phyloP scores from a whole-genome alignment of 805 yeast genomes.

The Wickerhamiella galacta region DNA sequence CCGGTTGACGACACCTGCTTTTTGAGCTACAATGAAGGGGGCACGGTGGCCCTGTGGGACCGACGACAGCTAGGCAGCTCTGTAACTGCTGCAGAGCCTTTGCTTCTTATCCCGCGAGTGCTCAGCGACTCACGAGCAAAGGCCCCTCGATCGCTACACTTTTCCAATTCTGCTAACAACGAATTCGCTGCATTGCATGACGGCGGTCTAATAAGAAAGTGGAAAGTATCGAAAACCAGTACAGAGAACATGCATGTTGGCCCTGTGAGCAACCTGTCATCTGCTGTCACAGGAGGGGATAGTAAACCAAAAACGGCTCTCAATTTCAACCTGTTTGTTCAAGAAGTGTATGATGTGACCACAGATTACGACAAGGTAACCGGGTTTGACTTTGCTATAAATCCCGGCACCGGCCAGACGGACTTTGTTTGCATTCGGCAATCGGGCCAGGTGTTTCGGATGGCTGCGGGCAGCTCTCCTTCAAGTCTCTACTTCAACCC shows the following conservation, averaged over 20 bases:
- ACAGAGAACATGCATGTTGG: conserved; percentile 5
- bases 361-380: conserved; percentile 70
- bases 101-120: conserved; percentile 14
- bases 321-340: conserved; percentile 42
- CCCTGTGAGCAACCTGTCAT: conserved; percentile 8
- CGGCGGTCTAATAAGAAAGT: conserved; percentile 61
- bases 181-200: conserved; percentile 69
- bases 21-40: conserved; percentile 67
- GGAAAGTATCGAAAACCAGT: conserved; percentile 34
- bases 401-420: conserved; percentile 31
- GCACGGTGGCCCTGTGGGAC: conserved; percentile 54
- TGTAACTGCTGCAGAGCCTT: conserved; percentile 10
- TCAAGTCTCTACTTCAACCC: conserved; percentile 50
- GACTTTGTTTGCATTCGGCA: conserved; percentile 77
- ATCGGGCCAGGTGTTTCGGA: conserved; percentile 71
- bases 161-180: conserved; percentile 41
- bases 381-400: conserved; percentile 70
- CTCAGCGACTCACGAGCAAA: conserved; percentile 11
- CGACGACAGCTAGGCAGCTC: conserved; percentile 16
- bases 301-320: conserved; percentile 13
- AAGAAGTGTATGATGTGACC: conserved; percentile 55
- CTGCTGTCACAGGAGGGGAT: conserved; percentile 4
- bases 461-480: conserved; percentile 55
- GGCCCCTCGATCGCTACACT: conserved; percentile 14
- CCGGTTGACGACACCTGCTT: conserved; percentile 52